Base-by-base conservation (phyloP, 345 rosid genomes). In the Brassica incana region DNA sequence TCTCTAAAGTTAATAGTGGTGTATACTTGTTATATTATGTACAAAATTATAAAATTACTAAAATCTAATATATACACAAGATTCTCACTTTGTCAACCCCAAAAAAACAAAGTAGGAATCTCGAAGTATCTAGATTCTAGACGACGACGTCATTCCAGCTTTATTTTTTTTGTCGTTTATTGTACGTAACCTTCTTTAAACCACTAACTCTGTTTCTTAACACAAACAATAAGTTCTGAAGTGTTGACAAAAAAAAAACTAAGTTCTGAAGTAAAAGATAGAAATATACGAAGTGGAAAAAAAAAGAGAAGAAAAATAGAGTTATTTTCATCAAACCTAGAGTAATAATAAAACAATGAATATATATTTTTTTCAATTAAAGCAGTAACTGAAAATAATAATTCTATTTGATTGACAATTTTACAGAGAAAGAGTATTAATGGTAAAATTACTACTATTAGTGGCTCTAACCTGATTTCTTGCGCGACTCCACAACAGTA, bases 391-490 rank as follows among this genome's bases (percentile, higher is more conserved):
- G 15, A 50, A 50, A 50, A 14, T 6, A 50, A 50, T 45, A 50
- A n/a, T 52, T 43, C 52, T 11, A 11, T 38, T 48, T 48, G 54
- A 48, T 52, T 52, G 58, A n/a, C 20, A 52, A 52, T 52, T 52
- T 52, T 12, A 48, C 6, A 48, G 29, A 15, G 59, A 65, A 65
- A 58, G 52, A 33, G 61, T 63, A 33, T 15, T 67, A 68, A n/a
- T 33, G 58, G 38, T 59, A 59, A 11, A 30, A 36, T 27, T 60
- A 70, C 8, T 36, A 14, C 2, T 15, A 32, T 8, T 8, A 76
- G 27, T 23, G 50, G 36, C 6, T 20, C 77, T 65, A 76, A 90
- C 96, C 92, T 84, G 81, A 73, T 84, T 88, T 92, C 78, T 85
- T 88, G 81, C 84, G 91, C 71, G 94, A 52, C 54, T 88, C 86